phyloP scores from a whole-genome alignment of 306 rosid genomes.

The Gynostemma pentaphyllum region DNA sequence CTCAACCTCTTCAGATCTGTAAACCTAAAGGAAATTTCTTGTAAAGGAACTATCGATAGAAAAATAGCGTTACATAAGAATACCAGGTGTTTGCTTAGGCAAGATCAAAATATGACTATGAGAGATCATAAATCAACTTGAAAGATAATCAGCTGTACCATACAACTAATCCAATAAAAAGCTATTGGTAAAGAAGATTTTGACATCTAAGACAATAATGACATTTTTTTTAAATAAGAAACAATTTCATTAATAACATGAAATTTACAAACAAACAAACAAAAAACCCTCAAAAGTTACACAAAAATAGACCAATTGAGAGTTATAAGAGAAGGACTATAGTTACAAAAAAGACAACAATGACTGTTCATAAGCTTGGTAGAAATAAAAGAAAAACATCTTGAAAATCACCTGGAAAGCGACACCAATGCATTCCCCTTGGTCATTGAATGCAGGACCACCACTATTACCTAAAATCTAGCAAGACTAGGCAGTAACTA shows the following conservation, averaged over 20 bases:
- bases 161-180: neutral
- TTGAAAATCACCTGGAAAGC: conserved; percentile 91
- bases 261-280: too few relatives aligned
- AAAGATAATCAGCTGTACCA: neutral
- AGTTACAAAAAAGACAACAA: too few relatives aligned
- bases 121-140: neutral
- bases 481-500: conserved; percentile 26
- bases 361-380: conserved; percentile 2
- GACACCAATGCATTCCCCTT: conserved; percentile 97
- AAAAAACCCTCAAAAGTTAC: too few relatives aligned
- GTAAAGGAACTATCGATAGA: conserved; percentile 17
- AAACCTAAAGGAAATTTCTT: conserved; percentile 68
- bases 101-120: neutral
- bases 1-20: conserved; percentile 97
- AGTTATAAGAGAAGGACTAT: too few relatives aligned
- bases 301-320: too few relatives aligned
- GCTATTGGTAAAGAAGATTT: neutral
- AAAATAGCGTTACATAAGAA: neutral
- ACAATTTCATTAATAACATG: too few relatives aligned
- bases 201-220: conserved; percentile 1
- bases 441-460: conserved; percentile 96
- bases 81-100: conserved; percentile 12
- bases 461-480: conserved; percentile 95
- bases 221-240: too few relatives aligned
- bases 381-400: conserved; percentile 6